Evolutionary conservation across 192 early-diverging fungal genomes (phyloP).

Genomic region (Dissophora ornata): DNA sequence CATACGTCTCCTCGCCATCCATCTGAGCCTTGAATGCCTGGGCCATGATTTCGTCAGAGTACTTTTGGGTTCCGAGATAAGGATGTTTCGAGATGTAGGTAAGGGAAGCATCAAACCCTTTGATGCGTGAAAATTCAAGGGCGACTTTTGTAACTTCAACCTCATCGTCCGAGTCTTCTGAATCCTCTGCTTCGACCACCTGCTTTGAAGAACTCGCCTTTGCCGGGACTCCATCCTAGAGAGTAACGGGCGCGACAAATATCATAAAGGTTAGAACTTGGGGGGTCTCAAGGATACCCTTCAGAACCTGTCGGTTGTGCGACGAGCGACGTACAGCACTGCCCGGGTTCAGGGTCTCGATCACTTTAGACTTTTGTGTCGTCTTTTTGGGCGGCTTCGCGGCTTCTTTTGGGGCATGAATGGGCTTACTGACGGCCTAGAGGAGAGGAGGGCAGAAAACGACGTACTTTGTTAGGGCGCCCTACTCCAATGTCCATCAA

Average conservation of each 20-base stretch:
- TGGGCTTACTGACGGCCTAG: slow-evolving; percentile 62
- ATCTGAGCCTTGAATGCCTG: slow-evolving; percentile 86
- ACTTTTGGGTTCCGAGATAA: slow-evolving; percentile 73
- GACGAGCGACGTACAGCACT: slow-evolving; percentile 35
- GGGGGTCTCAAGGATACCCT: too few relatives aligned
- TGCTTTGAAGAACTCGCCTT: slow-evolving; percentile 31
- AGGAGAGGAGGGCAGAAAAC: too few relatives aligned
- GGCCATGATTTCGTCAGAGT: slow-evolving; percentile 86
- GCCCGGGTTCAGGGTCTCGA: slow-evolving; percentile 75
- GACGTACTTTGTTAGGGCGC: too few relatives aligned
- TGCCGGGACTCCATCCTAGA: slow-evolving; percentile 37
- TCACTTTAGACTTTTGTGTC: slow-evolving; percentile 66
- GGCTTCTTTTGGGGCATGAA: slow-evolving; percentile 31
- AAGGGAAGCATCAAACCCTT: slow-evolving; percentile 68
- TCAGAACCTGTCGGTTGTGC: too few relatives aligned
- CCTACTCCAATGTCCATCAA: too few relatives aligned
- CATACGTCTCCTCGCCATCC: slow-evolving; percentile 70
- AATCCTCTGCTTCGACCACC: slow-evolving; percentile 21
- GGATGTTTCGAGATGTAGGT: slow-evolving; percentile 78
- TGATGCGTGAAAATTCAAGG: slow-evolving; percentile 69
- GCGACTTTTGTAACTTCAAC: slow-evolving; percentile 64
- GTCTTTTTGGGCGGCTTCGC: slow-evolving; percentile 56
- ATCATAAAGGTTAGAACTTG: too few relatives aligned
- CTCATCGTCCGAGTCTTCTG: slow-evolving; percentile 68
- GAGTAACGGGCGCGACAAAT: too few relatives aligned